Evolutionary conservation across 139 green algal genomes (phyloP).

Genomic region (Coelastrella sp.): DNA sequence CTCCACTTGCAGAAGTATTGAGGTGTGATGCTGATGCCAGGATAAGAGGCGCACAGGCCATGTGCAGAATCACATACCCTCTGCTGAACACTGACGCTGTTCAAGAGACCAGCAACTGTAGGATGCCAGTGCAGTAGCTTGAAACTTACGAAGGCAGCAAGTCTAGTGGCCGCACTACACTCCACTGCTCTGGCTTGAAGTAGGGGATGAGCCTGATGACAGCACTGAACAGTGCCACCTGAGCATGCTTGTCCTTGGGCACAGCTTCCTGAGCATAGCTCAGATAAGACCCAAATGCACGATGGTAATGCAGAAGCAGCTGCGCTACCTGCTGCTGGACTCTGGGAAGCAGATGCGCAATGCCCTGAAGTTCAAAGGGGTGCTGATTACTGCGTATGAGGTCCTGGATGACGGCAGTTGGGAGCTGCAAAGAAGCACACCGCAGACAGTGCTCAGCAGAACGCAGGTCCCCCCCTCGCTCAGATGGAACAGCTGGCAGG

Average conservation of each 20-base stretch:
- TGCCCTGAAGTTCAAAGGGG: constrained; percentile 70
- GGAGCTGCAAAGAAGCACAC: constrained; percentile 4
- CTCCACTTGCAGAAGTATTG: neutral
- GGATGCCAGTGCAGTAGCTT: neutral
- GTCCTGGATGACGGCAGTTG: constrained; percentile 50
- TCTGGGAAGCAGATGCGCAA: constrained; percentile 46
- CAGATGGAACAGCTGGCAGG: no score
- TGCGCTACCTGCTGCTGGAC: constrained; percentile 36
- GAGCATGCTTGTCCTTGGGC: constrained; percentile 34
- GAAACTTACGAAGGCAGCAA: constrained; percentile 56
- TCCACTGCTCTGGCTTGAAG: constrained; percentile 52
- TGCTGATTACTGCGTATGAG: constrained; percentile 65
- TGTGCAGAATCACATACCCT: neutral
- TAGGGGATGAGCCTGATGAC: constrained; percentile 56
- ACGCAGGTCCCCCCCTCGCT: no score
- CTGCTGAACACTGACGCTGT: neutral
- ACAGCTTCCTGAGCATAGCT: constrained; percentile 18
- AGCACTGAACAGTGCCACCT: neutral
- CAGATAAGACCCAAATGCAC: constrained; percentile 16
- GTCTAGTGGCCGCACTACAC: constrained; percentile 50
- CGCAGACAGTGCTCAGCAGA: no score
- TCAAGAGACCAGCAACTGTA: neutral
- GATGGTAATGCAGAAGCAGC: constrained; percentile 60
- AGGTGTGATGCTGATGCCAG: no score
- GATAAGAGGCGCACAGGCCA: no score